Conservation (phyloP, 768 basidiomycete genomes). For the Psilocybe cyanescens region DNA sequence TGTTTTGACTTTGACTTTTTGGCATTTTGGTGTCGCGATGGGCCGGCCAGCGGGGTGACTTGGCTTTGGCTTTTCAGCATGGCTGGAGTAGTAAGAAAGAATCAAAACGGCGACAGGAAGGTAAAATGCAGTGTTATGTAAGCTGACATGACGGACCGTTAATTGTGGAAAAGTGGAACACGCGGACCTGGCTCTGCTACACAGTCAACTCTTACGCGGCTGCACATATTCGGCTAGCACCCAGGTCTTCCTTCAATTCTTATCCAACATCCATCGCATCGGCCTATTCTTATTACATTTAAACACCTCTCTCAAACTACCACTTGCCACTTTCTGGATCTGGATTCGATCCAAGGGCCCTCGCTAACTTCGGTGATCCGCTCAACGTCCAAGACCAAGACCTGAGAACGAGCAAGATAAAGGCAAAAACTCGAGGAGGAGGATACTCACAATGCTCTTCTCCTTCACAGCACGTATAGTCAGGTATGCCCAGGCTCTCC, state of each 20-base stretch:
- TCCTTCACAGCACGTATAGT: slow-evolving; percentile 52
- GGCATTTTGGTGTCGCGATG: slow-evolving; percentile 21
- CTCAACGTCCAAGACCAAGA: neutral
- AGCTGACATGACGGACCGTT: neutral
- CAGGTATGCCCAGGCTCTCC: slow-evolving; percentile 35
- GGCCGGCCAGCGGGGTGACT: slow-evolving; percentile 16
- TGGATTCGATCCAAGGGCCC: no score
- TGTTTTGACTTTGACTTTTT: slow-evolving; percentile 18
- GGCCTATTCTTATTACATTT: neutral
- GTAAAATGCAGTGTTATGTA: slow-evolving; percentile 3
- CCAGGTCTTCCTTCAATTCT: neutral
- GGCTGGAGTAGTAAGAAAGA: neutral
- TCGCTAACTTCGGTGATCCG: neutral
- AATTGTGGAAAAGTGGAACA: slow-evolving; percentile 13
- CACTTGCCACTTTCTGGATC: no score
- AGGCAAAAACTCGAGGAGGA: neutral
- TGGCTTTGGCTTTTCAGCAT: neutral
- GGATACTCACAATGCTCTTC: slow-evolving; percentile 44
- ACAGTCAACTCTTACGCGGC: neutral
- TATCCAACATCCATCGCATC: neutral
- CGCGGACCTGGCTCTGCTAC: slow-evolving; percentile 16
- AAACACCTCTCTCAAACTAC: no score
- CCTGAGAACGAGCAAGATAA: neutral
- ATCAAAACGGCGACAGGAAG: neutral
- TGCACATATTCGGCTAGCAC: no score